Evolutionary conservation across 1,139 yeast species (phyloP), one percentile per base, ranked within the genome.

Genomic region (Candida tunisiensis): DNA sequence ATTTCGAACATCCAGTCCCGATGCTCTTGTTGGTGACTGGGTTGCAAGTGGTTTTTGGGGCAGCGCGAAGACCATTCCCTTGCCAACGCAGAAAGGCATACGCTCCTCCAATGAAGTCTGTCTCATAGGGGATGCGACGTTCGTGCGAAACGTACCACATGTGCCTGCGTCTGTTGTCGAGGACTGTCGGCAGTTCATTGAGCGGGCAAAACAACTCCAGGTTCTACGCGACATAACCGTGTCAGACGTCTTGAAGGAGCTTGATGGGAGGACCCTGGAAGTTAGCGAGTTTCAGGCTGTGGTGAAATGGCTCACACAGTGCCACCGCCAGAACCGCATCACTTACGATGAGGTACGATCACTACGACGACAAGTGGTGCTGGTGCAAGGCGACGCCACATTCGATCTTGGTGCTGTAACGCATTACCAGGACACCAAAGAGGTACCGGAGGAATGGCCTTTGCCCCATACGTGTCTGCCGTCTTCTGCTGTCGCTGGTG

Each of bases 31-130:
- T n/a, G 60, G 60, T 3, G 38, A 39, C 11, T 42, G 41, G 31
- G 35, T 54, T 18, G 39, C 49, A 1, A 31, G 42, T 11, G 60
- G 60, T 1, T 55, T 55, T 31, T 55, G 59, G 57, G 34, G 36
- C 6, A 38, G 45, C 11, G 37, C 46, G 2, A 29, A 33, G 4
- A 29, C 35, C 3, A 36, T 47, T 8, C 42, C 52, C 6, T 33
- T 56, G 4, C 54, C 57, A 3, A 41, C 56, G 1, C 41, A 47
- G 8, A 36, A 42, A 17, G 58, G 58, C 1, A 38, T 57, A 12
- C 32, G 39, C 24, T 39, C 50, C 3, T 48, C 55, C 4, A 31
- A 37, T 6, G 40, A 44, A 21, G 52, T 45, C 5, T 37, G 59
- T 8, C 31, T 51, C 3, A 41, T 53, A 2, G 45, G 40, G 4